phyloP scores from a whole-genome alignment of 2,329 filamentous ascomycete genomes.

The Nannizzia gypsea region DNA sequence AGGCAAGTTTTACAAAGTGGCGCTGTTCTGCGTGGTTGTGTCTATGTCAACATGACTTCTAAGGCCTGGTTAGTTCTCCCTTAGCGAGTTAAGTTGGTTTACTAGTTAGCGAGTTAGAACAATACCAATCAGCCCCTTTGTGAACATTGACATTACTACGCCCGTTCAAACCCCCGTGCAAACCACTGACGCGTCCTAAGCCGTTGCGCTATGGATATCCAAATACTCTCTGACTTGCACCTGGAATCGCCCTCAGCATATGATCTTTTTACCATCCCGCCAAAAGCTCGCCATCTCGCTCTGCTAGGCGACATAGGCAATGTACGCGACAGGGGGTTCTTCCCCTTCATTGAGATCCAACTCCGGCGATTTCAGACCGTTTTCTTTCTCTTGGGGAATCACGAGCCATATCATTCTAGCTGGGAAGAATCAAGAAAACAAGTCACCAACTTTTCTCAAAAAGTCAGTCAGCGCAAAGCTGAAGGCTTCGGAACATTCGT shows the following conservation, averaged over 20 bases:
- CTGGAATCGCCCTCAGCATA: constrained; percentile 42
- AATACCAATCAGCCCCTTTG: neutral
- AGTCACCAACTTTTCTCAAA: constrained; percentile 19
- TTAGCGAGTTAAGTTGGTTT: no score
- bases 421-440: constrained; percentile 19
- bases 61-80: no score
- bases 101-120: no score
- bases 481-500: constrained; percentile 26
- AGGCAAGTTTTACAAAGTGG: no score
- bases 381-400: constrained; percentile 45
- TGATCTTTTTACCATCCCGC: constrained; percentile 39
- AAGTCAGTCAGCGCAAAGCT: constrained; percentile 13
- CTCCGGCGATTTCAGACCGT: constrained; percentile 40
- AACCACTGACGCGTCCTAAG: no score
- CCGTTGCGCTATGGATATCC: neutral
- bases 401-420: constrained; percentile 40
- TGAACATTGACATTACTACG: no score
- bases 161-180: no score
- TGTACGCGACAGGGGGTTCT: constrained; percentile 33
- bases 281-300: constrained; percentile 41
- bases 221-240: constrained; percentile 48
- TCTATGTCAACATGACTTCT: no score
- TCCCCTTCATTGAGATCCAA: constrained; percentile 39
- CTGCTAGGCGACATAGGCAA: constrained; percentile 48
- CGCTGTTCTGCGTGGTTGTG: no score